A percentile compares a stretch with the other conserved stretches of the same genome.
Evolutionary conservation across 2,329 filamentous ascomycete genomes (phyloP).

Genomic region (Fonsecaea erecta): DNA sequence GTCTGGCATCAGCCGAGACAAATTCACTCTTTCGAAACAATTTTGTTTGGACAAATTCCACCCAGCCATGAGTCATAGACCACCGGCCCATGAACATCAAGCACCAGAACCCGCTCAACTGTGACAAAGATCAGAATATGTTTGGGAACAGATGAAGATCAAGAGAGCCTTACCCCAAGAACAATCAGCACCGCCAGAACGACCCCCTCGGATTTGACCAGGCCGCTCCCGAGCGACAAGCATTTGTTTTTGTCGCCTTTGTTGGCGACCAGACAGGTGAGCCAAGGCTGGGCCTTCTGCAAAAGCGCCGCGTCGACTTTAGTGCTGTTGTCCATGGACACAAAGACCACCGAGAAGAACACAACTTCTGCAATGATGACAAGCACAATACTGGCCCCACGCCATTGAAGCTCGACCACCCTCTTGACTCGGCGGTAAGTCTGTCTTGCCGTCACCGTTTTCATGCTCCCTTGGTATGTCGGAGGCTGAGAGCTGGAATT

Average conservation of each 20-base stretch:
- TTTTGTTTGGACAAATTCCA: slow-evolving; percentile 62
- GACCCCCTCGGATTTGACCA: slow-evolving; percentile 76
- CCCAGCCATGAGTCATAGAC: slow-evolving; percentile 86
- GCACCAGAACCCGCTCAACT: slow-evolving; percentile 85
- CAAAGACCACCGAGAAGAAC: slow-evolving; percentile 90
- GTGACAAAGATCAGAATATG: slow-evolving; percentile 37
- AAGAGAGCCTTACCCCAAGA: slow-evolving; percentile 67
- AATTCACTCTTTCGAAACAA: slow-evolving; percentile 71
- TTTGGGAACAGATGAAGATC: slow-evolving; percentile 22
- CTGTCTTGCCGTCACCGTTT: slow-evolving; percentile 80
- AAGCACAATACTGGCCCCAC: slow-evolving; percentile 85
- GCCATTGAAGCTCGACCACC: slow-evolving; percentile 91
- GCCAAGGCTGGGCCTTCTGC: slow-evolving; percentile 66
- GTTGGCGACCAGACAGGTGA: slow-evolving; percentile 68
- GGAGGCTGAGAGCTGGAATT: slow-evolving; percentile 70
- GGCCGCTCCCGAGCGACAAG: slow-evolving; percentile 59
- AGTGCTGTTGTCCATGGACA: slow-evolving; percentile 79
- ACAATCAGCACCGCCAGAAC: slow-evolving; percentile 82
- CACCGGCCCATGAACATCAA: slow-evolving; percentile 79
- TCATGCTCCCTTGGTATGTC: slow-evolving; percentile 74
- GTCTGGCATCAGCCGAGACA: slow-evolving; percentile 80
- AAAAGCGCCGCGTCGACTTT: slow-evolving; percentile 61
- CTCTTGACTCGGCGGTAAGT: slow-evolving; percentile 85
- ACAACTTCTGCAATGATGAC: slow-evolving; percentile 90
- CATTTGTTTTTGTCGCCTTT: slow-evolving; percentile 70